Percentiles rank a stretch among this genome's conserved stretches.
phyloP scores from a whole-genome alignment of 1,139 yeast genomes.

The Debaryomyces subglobosus region DNA sequence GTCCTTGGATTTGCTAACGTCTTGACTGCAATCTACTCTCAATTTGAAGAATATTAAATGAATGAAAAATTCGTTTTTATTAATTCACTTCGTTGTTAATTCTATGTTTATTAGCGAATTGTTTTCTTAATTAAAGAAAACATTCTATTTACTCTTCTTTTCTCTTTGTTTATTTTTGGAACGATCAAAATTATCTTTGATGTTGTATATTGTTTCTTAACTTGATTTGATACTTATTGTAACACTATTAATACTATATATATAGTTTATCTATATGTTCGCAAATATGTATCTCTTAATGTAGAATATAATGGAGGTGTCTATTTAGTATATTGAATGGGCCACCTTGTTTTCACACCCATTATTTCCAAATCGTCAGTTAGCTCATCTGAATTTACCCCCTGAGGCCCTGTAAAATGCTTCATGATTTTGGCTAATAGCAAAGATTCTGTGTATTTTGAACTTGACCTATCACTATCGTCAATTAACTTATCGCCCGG shows the following conservation, averaged over 20 bases:
- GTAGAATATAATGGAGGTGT: not conserved
- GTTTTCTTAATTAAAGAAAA: not conserved
- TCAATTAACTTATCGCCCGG: conserved; percentile 12
- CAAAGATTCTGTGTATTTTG: conserved; percentile 38
- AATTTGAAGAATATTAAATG: conserved; percentile 41
- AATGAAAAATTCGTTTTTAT: not conserved
- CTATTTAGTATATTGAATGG: conserved; percentile 17
- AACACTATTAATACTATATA: conserved; percentile 9
- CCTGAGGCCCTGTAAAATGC: conserved; percentile 46
- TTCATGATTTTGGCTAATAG: conserved; percentile 49
- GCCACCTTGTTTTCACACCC: conserved; percentile 45
- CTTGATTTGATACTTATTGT: conserved; percentile 9
- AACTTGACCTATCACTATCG: conserved; percentile 24
- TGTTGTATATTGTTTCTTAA: conserved; percentile 8
- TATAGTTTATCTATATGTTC: conserved; percentile 4
- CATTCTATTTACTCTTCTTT: conserved; percentile 1
- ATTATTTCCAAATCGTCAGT: conserved; percentile 38
- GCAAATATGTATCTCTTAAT: not conserved
- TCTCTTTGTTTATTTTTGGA: conserved; percentile 3
- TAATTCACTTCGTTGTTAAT: conserved; percentile 6
- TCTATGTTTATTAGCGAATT: conserved; percentile 1
- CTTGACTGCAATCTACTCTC: conserved; percentile 55
- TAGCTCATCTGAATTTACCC: conserved; percentile 40
- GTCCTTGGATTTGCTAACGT: conserved; percentile 52
- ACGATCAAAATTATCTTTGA: conserved; percentile 3